Evolutionary conservation across 2,329 filamentous ascomycete species (phyloP).

Genomic region (Coniochaeta sp.): DNA sequence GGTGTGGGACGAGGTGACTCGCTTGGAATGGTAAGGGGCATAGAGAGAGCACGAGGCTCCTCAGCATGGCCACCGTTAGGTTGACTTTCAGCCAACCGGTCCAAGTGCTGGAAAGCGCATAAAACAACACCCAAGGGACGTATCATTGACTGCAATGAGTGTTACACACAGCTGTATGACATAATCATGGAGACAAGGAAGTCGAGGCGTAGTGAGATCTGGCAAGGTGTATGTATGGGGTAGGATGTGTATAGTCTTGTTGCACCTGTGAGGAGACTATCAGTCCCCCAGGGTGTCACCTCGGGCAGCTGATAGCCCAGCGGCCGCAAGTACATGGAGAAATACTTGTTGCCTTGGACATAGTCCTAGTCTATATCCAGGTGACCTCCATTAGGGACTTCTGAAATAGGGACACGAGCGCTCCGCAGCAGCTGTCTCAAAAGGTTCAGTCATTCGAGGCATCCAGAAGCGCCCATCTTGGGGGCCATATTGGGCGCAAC

Average conservation of each 20-base stretch:
- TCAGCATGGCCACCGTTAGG: slow-evolving; percentile 1
- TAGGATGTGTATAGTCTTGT: neutral
- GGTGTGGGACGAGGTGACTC: slow-evolving; percentile 1
- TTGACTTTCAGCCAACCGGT: neutral
- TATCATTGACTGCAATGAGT: neutral
- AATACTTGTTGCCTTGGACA: slow-evolving; percentile 1
- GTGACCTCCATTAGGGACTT: neutral
- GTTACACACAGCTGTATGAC: neutral
- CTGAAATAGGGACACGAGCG: neutral
- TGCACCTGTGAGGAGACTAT: neutral
- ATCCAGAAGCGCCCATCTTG: neutral
- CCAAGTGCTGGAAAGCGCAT: neutral
- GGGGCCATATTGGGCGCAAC: neutral
- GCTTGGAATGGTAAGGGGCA: neutral
- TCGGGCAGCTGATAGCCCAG: neutral
- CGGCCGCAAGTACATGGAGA: neutral
- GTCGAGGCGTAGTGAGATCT: neutral
- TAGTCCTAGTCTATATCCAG: neutral
- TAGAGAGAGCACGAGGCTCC: slow-evolving; percentile 1
- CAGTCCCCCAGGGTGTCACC: neutral
- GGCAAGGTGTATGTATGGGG: neutral
- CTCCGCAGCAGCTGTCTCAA: slow-evolving; percentile 1
- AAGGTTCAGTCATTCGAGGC: neutral
- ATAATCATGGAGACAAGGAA: neutral
- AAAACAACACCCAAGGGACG: neutral